Evolutionary conservation across 108 stramenopile species (phyloP).

Genomic region (Aurantiochytrium sp.): DNA sequence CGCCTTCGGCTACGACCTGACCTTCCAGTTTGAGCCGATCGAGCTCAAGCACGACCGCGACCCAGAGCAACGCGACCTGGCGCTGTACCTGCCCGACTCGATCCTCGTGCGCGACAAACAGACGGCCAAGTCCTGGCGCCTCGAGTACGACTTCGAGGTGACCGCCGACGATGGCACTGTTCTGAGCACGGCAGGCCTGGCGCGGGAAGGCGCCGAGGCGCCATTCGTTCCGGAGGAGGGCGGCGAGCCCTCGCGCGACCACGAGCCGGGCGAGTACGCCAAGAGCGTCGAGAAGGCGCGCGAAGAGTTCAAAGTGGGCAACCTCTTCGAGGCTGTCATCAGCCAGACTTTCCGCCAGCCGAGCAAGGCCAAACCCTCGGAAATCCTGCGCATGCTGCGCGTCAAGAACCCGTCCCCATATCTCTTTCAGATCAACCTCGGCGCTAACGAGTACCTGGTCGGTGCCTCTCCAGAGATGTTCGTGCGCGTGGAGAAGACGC

Average conservation of each 20-base stretch:
- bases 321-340: conserved; percentile 90
- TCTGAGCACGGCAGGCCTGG: conserved; percentile 71
- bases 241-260: background rate
- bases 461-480: conserved; percentile 98
- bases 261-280: conserved; percentile 64
- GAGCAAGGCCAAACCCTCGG: conserved; percentile 56
- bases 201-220: conserved; percentile 57
- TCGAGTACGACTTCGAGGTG: conserved; percentile 76
- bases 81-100: conserved; percentile 85
- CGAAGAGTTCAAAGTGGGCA: conserved; percentile 86
- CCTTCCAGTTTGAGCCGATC: conserved; percentile 93
- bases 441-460: conserved; percentile 86
- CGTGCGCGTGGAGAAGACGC: conserved; percentile 83
- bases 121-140: conserved; percentile 81
- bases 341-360: conserved; percentile 81
- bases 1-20: conserved; percentile 93
- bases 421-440: conserved; percentile 90
- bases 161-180: conserved; percentile 47
- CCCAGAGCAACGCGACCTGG: conserved; percentile 77
- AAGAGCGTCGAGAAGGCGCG: conserved; percentile 77
- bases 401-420: conserved; percentile 89
- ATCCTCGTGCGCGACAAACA: conserved; percentile 87
- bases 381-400: conserved; percentile 77
- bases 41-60: conserved; percentile 73
- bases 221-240: background rate